phyloP scores from a whole-genome alignment of 2,329 filamentous ascomycete species.

The Epichloe baconii region DNA sequence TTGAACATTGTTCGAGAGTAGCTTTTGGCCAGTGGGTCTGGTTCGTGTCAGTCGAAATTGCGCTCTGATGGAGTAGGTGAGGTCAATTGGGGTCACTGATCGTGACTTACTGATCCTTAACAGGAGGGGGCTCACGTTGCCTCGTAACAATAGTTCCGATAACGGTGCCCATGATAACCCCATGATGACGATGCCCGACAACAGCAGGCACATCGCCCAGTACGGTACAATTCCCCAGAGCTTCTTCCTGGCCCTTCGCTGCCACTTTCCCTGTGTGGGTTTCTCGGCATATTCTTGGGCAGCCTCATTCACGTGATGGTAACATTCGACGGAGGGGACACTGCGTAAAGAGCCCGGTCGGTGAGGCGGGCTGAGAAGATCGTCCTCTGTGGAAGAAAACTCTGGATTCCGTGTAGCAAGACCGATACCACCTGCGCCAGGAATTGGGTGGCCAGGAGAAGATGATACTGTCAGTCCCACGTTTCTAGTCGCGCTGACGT shows the following conservation, averaged over 20 bases:
- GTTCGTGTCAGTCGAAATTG: background rate
- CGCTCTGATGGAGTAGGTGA: background rate
- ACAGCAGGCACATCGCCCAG: constrained; percentile 44
- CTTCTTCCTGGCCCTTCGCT: constrained; percentile 38
- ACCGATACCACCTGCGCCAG: constrained; percentile 49
- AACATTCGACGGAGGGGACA: constrained; percentile 27
- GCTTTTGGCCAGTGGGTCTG: constrained; percentile 14
- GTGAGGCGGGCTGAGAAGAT: constrained; percentile 31
- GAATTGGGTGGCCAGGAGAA: constrained; percentile 18
- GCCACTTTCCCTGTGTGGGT: constrained; percentile 34
- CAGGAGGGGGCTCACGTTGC: constrained; percentile 1
- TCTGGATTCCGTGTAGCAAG: constrained; percentile 49
- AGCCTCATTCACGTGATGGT: constrained; percentile 41
- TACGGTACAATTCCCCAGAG: constrained; percentile 47
- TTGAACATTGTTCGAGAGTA: constrained; percentile 32
- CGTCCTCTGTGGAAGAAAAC: constrained; percentile 42
- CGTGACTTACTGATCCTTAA: constrained; percentile 14
- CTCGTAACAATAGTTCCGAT: constrained; percentile 15
- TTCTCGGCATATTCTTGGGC: constrained; percentile 35
- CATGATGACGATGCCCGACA: constrained; percentile 36
- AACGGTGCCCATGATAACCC: constrained; percentile 44
- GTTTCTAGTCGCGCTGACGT: background rate
- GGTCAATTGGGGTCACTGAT: background rate
- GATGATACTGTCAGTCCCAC: background rate
- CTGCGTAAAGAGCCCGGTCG: constrained; percentile 37